Evolutionary conservation across 2,329 filamentous ascomycete genomes (phyloP), one percentile per base, ranked within the genome.

Genomic region (Clonostachys chloroleuca): DNA sequence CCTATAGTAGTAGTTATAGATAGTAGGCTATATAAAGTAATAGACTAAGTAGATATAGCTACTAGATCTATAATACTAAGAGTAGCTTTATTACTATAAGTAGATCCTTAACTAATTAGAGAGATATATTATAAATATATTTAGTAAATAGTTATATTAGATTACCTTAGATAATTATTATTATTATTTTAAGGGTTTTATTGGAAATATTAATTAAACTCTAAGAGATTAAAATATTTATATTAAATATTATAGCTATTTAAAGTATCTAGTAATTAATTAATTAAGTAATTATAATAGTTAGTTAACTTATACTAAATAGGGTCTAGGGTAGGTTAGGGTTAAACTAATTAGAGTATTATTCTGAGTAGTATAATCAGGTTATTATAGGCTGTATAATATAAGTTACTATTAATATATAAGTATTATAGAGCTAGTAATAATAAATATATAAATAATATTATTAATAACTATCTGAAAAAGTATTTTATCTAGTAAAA

Each of bases 221-320:
- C 40, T 34, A 42, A 42, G 41, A 24, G 10, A 36, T 10, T 36
- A 40, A 42, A 10, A 36, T 17, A 34, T 42, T 37, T 30, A 36
- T n/a, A 36, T n/a, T 36, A 39, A 35, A 37, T 49, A 34, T 39
- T 37, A 45, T 16, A 46, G 35, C 12, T 37, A 42, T 20, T n/a
- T n/a, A n/a, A n/a, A n/a, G n/a, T n/a, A n/a, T n/a, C n/a, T n/a
- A 42, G 3, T 18, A 41, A 24, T 49, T 40, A 47, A 44, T 33
- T 34, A 37, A 35, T 35, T 45, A 45, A 35, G 17, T 45, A 18
- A 44, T 7, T 35, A 44, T 34, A 10, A 17, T 12, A 13, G 12
- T 9, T 17, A 10, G 10, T 17, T 41, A 17, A 41, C 17, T 17
- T 13, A n/a, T 10, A 10, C 34, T 36, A 36, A n/a, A 10, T 36